These are phyloP conservation scores for Ascodesmis nigricans DNA, from an alignment of 495 filamentous ascomycete genomes.

Conservation along the genomic window DNA sequence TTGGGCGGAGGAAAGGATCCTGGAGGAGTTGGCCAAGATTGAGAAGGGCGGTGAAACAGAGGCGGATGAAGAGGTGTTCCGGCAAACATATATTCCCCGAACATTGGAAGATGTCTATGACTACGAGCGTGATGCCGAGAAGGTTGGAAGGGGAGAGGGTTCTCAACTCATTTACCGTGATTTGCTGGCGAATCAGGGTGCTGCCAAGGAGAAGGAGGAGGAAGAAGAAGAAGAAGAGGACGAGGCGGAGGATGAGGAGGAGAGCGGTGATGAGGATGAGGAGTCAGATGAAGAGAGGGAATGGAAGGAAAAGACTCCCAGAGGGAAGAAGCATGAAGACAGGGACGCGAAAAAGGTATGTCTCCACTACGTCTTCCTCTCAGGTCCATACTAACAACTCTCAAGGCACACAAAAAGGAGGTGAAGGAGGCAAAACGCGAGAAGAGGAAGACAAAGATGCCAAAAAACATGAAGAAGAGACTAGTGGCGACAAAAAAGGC, in stretches of 20 bases:
- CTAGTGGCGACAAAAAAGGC: conserved; percentile 29
- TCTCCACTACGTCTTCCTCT: background rate
- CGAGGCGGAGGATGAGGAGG: conserved; percentile 27
- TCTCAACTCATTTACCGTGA: conserved; percentile 57
- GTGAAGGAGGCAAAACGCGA: conserved; percentile 92
- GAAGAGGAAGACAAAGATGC: conserved; percentile 79
- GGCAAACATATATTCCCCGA: conserved; percentile 86
- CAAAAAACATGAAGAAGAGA: conserved; percentile 80
- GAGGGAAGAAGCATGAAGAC: conserved; percentile 77
- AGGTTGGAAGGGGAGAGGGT: conserved; percentile 46
- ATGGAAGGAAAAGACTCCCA: conserved; percentile 44
- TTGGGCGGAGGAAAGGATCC: conserved; percentile 31
- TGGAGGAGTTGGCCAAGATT: conserved; percentile 25
- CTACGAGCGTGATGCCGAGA: conserved; percentile 69
- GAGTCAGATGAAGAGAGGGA: conserved; percentile 25
- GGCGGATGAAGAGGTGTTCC: conserved; percentile 74
- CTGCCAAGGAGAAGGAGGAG: conserved; percentile 24
- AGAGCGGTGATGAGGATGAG: conserved; percentile 27
- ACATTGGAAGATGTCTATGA: conserved; percentile 90
- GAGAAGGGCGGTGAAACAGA: conserved; percentile 29
- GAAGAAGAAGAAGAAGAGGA: conserved; percentile 27
- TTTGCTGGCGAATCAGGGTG: conserved; percentile 45
- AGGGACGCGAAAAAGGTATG: conserved; percentile 62
- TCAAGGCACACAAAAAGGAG: conserved; percentile 57
- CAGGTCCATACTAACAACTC: conserved; percentile 10